A percentile compares a stretch with the other conserved stretches of the same genome.
Conservation (phyloP, 441 rosid species). For the Eutrema salsugineum region DNA sequence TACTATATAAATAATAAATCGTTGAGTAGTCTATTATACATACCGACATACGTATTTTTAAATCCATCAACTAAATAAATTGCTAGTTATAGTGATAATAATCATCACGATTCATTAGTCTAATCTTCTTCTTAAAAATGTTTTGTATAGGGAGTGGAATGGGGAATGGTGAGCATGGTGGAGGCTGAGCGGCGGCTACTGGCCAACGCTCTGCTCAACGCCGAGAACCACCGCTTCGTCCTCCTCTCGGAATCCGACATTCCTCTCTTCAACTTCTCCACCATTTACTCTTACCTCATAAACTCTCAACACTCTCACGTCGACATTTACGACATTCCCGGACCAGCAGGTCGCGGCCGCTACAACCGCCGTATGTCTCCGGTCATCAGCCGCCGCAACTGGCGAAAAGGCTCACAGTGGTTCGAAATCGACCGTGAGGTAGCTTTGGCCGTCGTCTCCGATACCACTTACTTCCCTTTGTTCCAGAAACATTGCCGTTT, state of each 20-base stretch:
- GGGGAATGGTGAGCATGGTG: slow-evolving; percentile 66
- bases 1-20: background rate
- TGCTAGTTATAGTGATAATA: background rate
- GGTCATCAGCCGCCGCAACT: slow-evolving; percentile 25
- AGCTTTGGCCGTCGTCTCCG: slow-evolving; percentile 53
- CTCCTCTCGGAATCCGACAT: slow-evolving; percentile 82
- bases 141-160: slow-evolving; percentile 44
- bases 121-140: background rate
- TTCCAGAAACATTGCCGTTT: slow-evolving; percentile 42
- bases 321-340: slow-evolving; percentile 43
- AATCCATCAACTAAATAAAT: background rate
- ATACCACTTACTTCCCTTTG: slow-evolving; percentile 35
- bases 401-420: slow-evolving; percentile 95
- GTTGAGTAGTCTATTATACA: slow-evolving; percentile 27
- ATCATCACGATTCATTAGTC: background rate
- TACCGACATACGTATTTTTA: slow-evolving; percentile 4
- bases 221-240: slow-evolving; percentile 60
- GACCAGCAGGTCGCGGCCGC: slow-evolving; percentile 65
- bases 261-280: slow-evolving; percentile 70
- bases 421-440: slow-evolving; percentile 58
- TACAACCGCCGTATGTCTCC: slow-evolving; percentile 54
- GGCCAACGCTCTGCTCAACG: slow-evolving; percentile 70
- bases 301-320: slow-evolving; percentile 38
- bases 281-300: slow-evolving; percentile 49
- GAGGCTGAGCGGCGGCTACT: slow-evolving; percentile 72